phyloP scores from a whole-genome alignment of 306 rosid genomes.

The Biancaea sappan region DNA sequence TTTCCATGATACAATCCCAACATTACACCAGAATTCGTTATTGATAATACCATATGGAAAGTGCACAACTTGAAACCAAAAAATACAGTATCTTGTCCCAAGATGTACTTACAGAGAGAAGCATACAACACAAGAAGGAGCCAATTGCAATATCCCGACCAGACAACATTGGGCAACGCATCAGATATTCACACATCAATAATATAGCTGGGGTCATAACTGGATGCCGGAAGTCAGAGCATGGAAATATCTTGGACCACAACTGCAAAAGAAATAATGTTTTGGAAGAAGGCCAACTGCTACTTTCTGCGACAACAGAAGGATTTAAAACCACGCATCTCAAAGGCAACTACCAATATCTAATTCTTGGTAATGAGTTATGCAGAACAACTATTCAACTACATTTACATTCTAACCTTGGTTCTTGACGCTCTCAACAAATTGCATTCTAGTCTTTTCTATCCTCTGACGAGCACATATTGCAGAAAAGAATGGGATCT shows the following conservation, averaged over 20 bases:
- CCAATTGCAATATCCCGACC: conserved; percentile 84
- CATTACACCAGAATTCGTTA: conserved; percentile 14
- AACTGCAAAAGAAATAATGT: conserved; percentile 81
- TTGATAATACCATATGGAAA: conserved; percentile 15
- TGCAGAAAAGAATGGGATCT: conserved; percentile 91
- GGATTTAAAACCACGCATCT: conserved; percentile 21
- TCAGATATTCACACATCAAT: conserved; percentile 86
- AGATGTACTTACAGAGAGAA: conserved; percentile 71
- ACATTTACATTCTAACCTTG: conserved; percentile 57
- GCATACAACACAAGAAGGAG: conserved; percentile 81
- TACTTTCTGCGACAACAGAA: conserved; percentile 60
- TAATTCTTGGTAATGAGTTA: neutral
- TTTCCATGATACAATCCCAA: conserved; percentile 14
- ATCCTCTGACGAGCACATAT: conserved; percentile 94
- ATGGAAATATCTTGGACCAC: conserved; percentile 89
- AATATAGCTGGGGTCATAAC: conserved; percentile 83
- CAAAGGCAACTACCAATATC: conserved; percentile 25
- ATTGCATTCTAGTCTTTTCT: conserved; percentile 61
- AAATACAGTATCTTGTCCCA: conserved; percentile 2
- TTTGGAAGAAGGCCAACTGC: conserved; percentile 91
- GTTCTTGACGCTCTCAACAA: conserved; percentile 62
- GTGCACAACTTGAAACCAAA: neutral
- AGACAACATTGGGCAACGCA: conserved; percentile 75
- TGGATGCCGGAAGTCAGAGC: conserved; percentile 89
- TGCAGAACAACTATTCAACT: conserved; percentile 4